Base-by-base conservation (phyloP, 2,329 filamentous ascomycete genomes). In the Pseudogymnoascus sp. region DNA sequence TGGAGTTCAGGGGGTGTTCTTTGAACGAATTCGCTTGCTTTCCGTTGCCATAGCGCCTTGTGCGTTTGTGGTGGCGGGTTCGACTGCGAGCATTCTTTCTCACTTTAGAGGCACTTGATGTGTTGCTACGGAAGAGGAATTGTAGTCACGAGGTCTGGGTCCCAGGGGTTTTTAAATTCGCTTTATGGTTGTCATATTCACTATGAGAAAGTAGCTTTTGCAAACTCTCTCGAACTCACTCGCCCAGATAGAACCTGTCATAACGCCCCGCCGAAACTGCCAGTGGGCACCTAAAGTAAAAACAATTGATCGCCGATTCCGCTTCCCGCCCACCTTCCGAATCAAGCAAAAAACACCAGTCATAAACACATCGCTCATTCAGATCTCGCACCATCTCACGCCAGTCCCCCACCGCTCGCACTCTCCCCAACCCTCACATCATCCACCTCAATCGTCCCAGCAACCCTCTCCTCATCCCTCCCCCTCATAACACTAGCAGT, bases 341-440 rank as follows among this genome's bases (percentile, higher is more conserved):
- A 54, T 18, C 23, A 54, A 16, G 47, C n/a, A 54, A 1, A 54
- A 14, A 54, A 54, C 26, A 54, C 47, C 47, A 54, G 26, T 54
- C 47, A 31, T 54, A 54, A 34, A 54, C 47, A n/a, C n/a, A 3
- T 54, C 47, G 26, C 47, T 54, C 47, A 18, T 6, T 8, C 29
- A 29, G 6, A 29, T 29, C 29, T 8, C 29, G 23, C 23, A 26
- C 12, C 14, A n/a, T 6, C 14, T 65, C 59, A 65, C 40, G 62
- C 57, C 51, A 77, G 63, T 0, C 77, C 76, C 0, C 76, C 74
- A 68, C 81, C 85, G 1, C 83, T 81, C 0, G 84, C 84, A 66
- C 84, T 86, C 75, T 87, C 84, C 1, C 84, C 84, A 29, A 87
- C 83, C 61, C 79, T 78, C 47, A 87, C 73, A 70, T 85, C 83